Percentiles rank a stretch among this genome's conserved stretches.
Conservation (phyloP, 2,329 filamentous ascomycete genomes). For the Taxawa tesnikishii region DNA sequence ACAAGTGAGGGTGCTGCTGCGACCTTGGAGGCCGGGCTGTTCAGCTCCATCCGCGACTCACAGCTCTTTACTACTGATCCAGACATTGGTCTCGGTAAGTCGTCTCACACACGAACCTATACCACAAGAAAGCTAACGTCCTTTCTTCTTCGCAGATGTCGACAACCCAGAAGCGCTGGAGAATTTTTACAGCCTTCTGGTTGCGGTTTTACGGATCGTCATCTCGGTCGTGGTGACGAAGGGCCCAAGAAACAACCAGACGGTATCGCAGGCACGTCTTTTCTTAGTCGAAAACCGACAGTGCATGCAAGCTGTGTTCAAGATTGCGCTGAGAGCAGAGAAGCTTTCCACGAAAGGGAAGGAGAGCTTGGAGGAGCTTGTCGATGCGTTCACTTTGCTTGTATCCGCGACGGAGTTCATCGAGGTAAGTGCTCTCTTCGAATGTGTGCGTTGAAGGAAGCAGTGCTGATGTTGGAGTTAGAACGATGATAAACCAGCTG, state of each 20-base stretch:
- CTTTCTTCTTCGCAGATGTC: slow-evolving; percentile 34
- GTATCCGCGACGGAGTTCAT: slow-evolving; percentile 75
- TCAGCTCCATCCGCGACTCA: slow-evolving; percentile 67
- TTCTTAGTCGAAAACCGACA: slow-evolving; percentile 77
- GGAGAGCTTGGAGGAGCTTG: slow-evolving; percentile 59
- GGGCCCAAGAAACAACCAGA: slow-evolving; percentile 65
- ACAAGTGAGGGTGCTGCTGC: slow-evolving; percentile 73
- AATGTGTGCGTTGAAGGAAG: too few species aligned
- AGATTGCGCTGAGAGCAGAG: slow-evolving; percentile 55
- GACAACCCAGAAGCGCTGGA: slow-evolving; percentile 58
- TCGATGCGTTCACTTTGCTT: slow-evolving; percentile 73
- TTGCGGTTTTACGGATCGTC: slow-evolving; percentile 69
- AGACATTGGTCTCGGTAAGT: slow-evolving; percentile 65
- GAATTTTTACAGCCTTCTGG: slow-evolving; percentile 74
- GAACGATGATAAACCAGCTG: too few species aligned
- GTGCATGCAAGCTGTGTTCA: slow-evolving; percentile 79
- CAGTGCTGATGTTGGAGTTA: too few species aligned
- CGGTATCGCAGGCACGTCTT: slow-evolving; percentile 58
- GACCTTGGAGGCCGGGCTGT: slow-evolving; percentile 80
- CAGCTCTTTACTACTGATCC: slow-evolving; percentile 84
- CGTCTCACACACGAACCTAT: not conserved
- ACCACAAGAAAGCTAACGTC: not conserved
- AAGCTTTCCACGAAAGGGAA: slow-evolving; percentile 49
- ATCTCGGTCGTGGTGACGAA: slow-evolving; percentile 69
- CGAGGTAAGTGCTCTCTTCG: slow-evolving; percentile 72